A percentile compares a stretch with the other conserved stretches of the same genome.
Evolutionary conservation across 108 stramenopile genomes (phyloP).

Genomic region (Hondaea fermentalgiana): DNA sequence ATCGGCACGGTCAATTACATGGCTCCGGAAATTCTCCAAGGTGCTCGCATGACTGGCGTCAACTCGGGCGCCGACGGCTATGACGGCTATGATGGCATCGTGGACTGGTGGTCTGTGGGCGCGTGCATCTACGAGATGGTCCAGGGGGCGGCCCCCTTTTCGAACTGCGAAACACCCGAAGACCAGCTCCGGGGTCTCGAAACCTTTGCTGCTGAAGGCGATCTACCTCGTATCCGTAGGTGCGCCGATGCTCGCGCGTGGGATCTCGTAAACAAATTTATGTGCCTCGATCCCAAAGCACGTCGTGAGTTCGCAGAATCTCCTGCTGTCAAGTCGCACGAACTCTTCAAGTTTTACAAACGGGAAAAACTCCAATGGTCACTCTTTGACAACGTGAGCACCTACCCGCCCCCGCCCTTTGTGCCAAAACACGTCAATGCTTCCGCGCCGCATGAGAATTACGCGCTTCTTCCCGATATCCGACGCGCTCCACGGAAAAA

Average conservation of each 20-base stretch:
- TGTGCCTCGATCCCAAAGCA: not conserved
- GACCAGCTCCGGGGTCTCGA: not conserved
- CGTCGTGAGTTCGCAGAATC: not conserved
- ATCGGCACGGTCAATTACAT: constrained; percentile 2
- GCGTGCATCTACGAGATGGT: not conserved
- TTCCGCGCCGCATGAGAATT: not conserved
- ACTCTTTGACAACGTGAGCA: not conserved
- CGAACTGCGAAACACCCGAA: not conserved
- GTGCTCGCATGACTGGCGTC: not conserved
- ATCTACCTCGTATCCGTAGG: not conserved
- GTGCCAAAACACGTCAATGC: not conserved
- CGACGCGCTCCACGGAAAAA: not conserved
- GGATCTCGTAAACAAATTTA: not conserved
- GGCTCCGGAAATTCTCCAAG: not conserved
- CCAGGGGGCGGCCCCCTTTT: not conserved
- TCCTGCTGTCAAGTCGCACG: not conserved
- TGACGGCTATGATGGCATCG: not conserved
- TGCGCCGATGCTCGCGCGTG: not conserved
- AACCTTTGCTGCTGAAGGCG: not conserved
- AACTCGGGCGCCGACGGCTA: not conserved
- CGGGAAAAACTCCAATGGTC: not conserved
- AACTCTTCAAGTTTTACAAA: not conserved
- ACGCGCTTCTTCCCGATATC: not conserved
- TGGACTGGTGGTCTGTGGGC: constrained; percentile 6
- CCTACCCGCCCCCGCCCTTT: not conserved